Evolutionary conservation across 306 rosid species (phyloP).

Genomic region (Sphenostylis stenocarpa): DNA sequence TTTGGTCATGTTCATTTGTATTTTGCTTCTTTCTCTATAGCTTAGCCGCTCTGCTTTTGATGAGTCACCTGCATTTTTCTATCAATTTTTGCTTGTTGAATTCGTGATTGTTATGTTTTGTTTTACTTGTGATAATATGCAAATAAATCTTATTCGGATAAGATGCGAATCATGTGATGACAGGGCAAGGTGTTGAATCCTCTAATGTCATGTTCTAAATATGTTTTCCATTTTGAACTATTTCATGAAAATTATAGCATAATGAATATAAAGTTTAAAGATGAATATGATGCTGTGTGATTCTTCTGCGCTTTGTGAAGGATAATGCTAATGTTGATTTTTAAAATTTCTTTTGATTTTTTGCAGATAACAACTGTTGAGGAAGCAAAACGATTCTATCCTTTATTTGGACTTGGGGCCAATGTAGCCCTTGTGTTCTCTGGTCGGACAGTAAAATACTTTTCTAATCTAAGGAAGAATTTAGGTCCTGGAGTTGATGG

Average conservation of each 20-base stretch:
- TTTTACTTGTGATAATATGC: background rate
- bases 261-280: background rate
- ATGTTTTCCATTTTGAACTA: background rate
- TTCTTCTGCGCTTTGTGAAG: constrained; percentile 1
- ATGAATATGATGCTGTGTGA: background rate
- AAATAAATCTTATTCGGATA: background rate
- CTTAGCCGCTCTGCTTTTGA: constrained; percentile 1
- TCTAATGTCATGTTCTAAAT: background rate
- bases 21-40: constrained; percentile 12
- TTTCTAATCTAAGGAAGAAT: constrained; percentile 71
- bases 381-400: constrained; percentile 91
- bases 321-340: background rate
- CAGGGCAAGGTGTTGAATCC: background rate
- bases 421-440: constrained; percentile 94
- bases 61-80: background rate
- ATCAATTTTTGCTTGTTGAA: background rate
- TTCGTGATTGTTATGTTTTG: background rate
- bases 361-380: constrained; percentile 83
- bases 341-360: background rate
- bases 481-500: constrained; percentile 99
- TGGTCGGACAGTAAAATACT: constrained; percentile 94
- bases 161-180: constrained; percentile 4
- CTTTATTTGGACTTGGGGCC: constrained; percentile 95
- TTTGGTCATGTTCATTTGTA: background rate
- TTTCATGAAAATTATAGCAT: background rate